Evolutionary conservation across 2,329 filamentous ascomycete genomes (phyloP), one percentile per base, ranked within the genome.

Genomic region (Colletotrichum spaethianum): DNA sequence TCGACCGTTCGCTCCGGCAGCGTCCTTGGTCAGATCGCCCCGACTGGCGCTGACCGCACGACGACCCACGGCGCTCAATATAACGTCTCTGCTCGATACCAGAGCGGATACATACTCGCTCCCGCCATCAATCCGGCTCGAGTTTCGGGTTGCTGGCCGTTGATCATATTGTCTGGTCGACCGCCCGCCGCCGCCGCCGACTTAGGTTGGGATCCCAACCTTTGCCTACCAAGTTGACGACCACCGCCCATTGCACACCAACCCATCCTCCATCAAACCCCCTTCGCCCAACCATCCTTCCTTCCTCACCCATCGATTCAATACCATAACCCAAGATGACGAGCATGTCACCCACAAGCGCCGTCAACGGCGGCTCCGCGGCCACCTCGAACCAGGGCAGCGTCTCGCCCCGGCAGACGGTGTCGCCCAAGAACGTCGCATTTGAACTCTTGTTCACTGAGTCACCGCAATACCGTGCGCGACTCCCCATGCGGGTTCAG

Each of bases 401-500:
- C 76, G 79, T 82, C 77, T 87, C 85, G 56, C 87, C 87, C 68
- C 82, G 82, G 69, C 86, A 85, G 77, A 79, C 82, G 53, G 78
- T 85, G 53, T 84, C 84, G 44, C 89, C 90, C 74, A 95, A 95
- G 86, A 92, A 92, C 79, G 92, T 95, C 84, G 89, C 92, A 85
- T 95, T 96, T 83, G 92, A 94, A 82, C 88, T 95, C 66, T 86
- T 94, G 76, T 90, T 93, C 77, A 87, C 89, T 65, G 89, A 93
- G 77, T 88, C 89, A 40, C 90, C 91, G 73, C 89, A 92, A 79
- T 90, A 90, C 77, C 90, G 91, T 77, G 93, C 93, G 83, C 92
- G 93, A 79, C 86, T 95, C 76, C 93, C 93, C n/a, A 92, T 96
- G 90, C 88, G 93, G 78, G 93, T 96, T 65, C 93, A 97, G 79